Percentiles rank a stretch among this genome's conserved stretches.
These are phyloP conservation scores for Alternaria ventricosa DNA, from an alignment of 2,329 filamentous ascomycete genomes.

Conservation along the genomic window DNA sequence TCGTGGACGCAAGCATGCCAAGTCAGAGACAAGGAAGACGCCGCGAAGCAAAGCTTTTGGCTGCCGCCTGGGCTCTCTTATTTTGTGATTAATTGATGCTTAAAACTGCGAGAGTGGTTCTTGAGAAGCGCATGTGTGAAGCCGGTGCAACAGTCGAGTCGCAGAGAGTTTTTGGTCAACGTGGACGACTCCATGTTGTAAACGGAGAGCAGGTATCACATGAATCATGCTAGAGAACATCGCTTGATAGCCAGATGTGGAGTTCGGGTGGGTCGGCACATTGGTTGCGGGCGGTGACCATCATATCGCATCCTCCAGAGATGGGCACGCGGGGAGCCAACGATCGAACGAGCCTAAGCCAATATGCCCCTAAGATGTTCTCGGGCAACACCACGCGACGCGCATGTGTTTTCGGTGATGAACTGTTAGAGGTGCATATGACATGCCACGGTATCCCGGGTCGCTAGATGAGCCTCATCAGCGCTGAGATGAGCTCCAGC, in stretches of 20 bases:
- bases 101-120: background rate
- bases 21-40: constrained; percentile 26
- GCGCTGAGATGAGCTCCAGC: background rate
- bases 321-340: background rate
- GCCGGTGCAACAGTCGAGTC: background rate
- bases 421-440: background rate
- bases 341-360: constrained; percentile 3
- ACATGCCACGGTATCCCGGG: background rate
- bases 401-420: background rate
- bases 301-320: constrained; percentile 6
- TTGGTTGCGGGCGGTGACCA: constrained; percentile 5
- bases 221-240: constrained; percentile 10
- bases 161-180: background rate
- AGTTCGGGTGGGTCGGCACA: constrained; percentile 16
- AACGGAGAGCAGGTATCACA: background rate
- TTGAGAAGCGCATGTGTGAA: background rate
- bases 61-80: constrained; percentile 26
- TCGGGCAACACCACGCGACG: background rate
- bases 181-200: background rate
- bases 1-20: constrained; percentile 20
- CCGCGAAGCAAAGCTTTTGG: constrained; percentile 34
- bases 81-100: constrained; percentile 12
- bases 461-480: background rate
- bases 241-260: constrained; percentile 7
- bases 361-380: background rate